A percentile compares a stretch with the other conserved stretches of the same genome.
phyloP scores from a whole-genome alignment of 441 rosid species.

The Syzygium malaccense region DNA sequence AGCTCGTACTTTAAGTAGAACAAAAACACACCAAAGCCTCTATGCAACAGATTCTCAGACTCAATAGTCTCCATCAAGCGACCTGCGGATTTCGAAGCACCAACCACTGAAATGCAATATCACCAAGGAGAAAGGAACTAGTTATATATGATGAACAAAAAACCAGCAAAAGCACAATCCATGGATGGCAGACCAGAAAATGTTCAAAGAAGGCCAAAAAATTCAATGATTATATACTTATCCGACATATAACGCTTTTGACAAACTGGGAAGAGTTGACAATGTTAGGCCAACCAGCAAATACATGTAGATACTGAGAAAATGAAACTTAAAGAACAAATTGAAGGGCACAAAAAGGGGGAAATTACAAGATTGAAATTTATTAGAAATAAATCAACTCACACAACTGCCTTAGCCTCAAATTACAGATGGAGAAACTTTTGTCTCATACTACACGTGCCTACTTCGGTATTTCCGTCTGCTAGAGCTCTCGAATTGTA shows the following conservation, averaged over 20 bases:
- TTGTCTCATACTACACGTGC: background rate
- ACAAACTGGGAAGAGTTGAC: background rate
- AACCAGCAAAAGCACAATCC: background rate
- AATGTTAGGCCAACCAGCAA: background rate
- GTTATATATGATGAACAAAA: background rate
- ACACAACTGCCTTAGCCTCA: background rate
- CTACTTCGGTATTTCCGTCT: background rate
- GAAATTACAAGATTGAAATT: background rate
- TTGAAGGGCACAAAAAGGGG: background rate
- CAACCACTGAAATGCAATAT: background rate
- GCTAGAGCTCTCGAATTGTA: background rate
- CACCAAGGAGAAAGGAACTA: background rate
- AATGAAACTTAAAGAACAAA: background rate
- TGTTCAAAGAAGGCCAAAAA: background rate
- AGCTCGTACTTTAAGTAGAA: slow-evolving; percentile 83
- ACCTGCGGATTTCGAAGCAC: slow-evolving; percentile 31
- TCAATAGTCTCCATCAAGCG: slow-evolving; percentile 89
- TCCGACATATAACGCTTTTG: background rate
- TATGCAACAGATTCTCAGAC: slow-evolving; percentile 64
- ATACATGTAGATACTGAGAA: background rate
- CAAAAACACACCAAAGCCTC: slow-evolving; percentile 82
- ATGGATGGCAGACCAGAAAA: background rate
- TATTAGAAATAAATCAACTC: background rate
- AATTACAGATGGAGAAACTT: background rate
- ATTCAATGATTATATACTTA: background rate